A percentile compares a stretch with the other conserved stretches of the same genome.
phyloP scores from a whole-genome alignment of 176 grass and related monocot genomes.

The Leersia perrieri region DNA sequence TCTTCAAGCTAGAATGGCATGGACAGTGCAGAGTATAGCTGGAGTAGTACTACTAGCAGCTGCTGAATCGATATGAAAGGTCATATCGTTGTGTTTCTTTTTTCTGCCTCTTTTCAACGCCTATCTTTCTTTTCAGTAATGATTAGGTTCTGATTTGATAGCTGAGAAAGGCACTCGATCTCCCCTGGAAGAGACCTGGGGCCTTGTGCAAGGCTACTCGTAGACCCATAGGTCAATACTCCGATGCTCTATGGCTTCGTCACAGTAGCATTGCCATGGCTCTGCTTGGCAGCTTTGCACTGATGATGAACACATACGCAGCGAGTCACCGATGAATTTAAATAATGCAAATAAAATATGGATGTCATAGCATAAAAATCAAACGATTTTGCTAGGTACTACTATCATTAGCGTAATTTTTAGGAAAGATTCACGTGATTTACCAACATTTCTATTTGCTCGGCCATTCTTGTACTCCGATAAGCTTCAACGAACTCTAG shows the following conservation, averaged over 20 bases:
- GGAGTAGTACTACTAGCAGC: not conserved
- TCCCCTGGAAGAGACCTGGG: not conserved
- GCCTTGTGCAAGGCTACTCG: not conserved
- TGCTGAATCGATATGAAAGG: constrained; percentile 14
- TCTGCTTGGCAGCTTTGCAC: not conserved
- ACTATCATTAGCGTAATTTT: too few relatives aligned
- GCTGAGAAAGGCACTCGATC: constrained; percentile 35
- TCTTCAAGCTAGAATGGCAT: too few relatives aligned
- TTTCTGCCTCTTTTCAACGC: not conserved
- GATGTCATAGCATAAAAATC: too few relatives aligned
- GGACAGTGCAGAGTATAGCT: too few relatives aligned
- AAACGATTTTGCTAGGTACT: too few relatives aligned
- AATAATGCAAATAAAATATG: not conserved
- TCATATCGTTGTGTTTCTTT: not conserved
- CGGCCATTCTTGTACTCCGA: too few relatives aligned
- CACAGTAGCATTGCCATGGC: not conserved
- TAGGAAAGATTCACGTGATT: too few relatives aligned
- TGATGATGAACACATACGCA: not conserved
- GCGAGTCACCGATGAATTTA: not conserved
- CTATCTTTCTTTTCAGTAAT: constrained; percentile 64
- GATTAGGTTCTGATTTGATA: constrained; percentile 76
- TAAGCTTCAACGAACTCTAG: too few relatives aligned
- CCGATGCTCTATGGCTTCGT: not conserved
- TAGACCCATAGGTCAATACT: not conserved
- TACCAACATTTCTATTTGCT: too few relatives aligned